Evolutionary conservation across 1,139 yeast species (phyloP).

Genomic region (Lizanozyma gosingica): DNA sequence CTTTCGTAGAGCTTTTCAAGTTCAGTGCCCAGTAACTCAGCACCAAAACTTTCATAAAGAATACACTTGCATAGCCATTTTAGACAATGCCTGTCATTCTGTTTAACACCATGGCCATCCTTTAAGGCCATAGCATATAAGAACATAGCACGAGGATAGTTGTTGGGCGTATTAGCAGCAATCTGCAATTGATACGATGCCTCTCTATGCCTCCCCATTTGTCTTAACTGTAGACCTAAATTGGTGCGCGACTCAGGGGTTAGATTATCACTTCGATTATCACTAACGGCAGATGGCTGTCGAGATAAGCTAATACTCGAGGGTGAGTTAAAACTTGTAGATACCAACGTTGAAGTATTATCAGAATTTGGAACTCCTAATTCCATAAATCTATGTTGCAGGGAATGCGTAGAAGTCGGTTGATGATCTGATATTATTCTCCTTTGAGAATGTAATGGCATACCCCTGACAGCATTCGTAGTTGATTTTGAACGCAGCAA

Average conservation of each 20-base stretch:
- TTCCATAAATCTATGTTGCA: background rate
- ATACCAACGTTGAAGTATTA: constrained; percentile 11
- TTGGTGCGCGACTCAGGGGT: constrained; percentile 38
- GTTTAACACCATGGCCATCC: constrained; percentile 63
- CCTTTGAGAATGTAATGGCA: background rate
- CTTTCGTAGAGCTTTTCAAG: constrained; percentile 9
- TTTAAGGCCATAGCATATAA: constrained; percentile 63
- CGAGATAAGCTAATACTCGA: background rate
- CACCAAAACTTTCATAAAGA: constrained; percentile 7
- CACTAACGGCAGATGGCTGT: background rate
- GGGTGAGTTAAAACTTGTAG: no score
- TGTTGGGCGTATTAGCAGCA: constrained; percentile 51
- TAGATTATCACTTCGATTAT: constrained; percentile 5
- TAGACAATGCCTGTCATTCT: constrained; percentile 48
- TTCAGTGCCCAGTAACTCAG: constrained; percentile 2
- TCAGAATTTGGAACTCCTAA: constrained; percentile 12
- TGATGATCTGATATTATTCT: background rate
- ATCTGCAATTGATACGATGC: constrained; percentile 62
- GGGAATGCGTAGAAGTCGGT: background rate
- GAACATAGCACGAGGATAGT: constrained; percentile 54
- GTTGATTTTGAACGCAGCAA: background rate
- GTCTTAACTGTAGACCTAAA: constrained; percentile 46
- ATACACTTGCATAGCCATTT: constrained; percentile 48
- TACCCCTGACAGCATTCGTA: background rate
- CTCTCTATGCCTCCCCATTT: constrained; percentile 54